Conservation (phyloP, 495 filamentous ascomycete species). For the Xylona heveae region DNA sequence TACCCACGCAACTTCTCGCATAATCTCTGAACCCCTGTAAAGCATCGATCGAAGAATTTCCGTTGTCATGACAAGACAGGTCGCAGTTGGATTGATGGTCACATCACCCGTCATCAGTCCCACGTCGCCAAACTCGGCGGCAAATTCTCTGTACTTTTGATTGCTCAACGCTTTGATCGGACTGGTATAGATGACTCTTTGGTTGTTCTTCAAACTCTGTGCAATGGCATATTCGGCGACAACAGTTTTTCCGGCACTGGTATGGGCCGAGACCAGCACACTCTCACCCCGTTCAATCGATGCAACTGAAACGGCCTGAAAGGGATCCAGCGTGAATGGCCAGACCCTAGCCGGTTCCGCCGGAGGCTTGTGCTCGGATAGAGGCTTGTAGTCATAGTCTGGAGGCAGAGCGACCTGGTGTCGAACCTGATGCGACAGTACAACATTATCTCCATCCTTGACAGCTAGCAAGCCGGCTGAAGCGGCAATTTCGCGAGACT, state of each 20-base stretch:
- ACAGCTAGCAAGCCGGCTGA: constrained; percentile 57
- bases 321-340: constrained; percentile 85
- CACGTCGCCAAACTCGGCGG: constrained; percentile 86
- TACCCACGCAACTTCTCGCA: constrained; percentile 97
- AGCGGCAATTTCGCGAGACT: constrained; percentile 69
- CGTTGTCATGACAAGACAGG: constrained; percentile 96
- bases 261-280: constrained; percentile 91
- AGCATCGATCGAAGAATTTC: constrained; percentile 98
- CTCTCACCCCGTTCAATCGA: constrained; percentile 92
- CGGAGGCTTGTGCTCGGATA: constrained; percentile 73
- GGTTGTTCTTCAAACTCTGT: constrained; percentile 88
- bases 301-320: constrained; percentile 79
- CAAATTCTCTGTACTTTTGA: constrained; percentile 94
- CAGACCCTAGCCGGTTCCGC: constrained; percentile 65
- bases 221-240: constrained; percentile 97
- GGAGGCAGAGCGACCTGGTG: constrained; percentile 92
- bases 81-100: constrained; percentile 95
- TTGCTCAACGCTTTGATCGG: constrained; percentile 97
- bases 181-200: constrained; percentile 97
- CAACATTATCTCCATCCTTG: constrained; percentile 43
- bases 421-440: constrained; percentile 88
- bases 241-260: constrained; percentile 92
- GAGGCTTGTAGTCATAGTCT: constrained; percentile 79
- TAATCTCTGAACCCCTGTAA: constrained; percentile 94
- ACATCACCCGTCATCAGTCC: constrained; percentile 98